Evolutionary conservation across 495 filamentous ascomycete genomes (phyloP), one percentile per base, ranked within the genome.

Genomic region (Peziza echinospora): DNA sequence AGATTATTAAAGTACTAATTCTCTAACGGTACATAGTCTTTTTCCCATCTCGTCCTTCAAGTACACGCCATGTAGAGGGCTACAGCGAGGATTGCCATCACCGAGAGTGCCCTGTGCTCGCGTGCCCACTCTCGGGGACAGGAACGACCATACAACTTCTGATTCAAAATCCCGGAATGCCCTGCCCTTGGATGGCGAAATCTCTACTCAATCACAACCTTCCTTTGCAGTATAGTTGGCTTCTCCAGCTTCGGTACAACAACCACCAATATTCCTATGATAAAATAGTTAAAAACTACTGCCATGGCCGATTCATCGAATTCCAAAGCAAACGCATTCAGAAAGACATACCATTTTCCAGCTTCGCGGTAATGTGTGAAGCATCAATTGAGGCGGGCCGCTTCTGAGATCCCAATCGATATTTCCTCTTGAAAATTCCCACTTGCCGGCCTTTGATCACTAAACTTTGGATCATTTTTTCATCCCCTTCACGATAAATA

Each of bases 351-450:
- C 64, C 75, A 60, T 80, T 72, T 52, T 80, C 73, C 60, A 83
- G 60, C 59, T 74, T 84, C 2, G 82, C 83, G 1, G 65, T 71
- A 57, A 86, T 85, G 10, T 55, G 63, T 48, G 79, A 71, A 0
- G 65, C 65, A 55, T 80, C 72, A 2, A 86, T 67, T 52, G 69
- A 63, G 8, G 76, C 78, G 11, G 68, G 68, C 13, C 62, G 60
- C 24, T 54, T 57, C 23, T 62, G 58, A 23, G 63, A 70, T 0
- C 68, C 71, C 25, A 86, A 60, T 39, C 70, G 65, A 21, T 87
- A 62, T 55, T 71, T 76, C 48, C 77, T 66, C 60, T 84, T 75
- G 53, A 89, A 89, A 8, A 78, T 63, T 0, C 82, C 82, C 1
- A 81, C 68, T 57, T 72, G 67, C 19, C 81, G 67, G 67, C 83